Evolutionary conservation across 1,284 basidiomycete species (phyloP).

Genomic region (Gymnopus androsaceus): DNA sequence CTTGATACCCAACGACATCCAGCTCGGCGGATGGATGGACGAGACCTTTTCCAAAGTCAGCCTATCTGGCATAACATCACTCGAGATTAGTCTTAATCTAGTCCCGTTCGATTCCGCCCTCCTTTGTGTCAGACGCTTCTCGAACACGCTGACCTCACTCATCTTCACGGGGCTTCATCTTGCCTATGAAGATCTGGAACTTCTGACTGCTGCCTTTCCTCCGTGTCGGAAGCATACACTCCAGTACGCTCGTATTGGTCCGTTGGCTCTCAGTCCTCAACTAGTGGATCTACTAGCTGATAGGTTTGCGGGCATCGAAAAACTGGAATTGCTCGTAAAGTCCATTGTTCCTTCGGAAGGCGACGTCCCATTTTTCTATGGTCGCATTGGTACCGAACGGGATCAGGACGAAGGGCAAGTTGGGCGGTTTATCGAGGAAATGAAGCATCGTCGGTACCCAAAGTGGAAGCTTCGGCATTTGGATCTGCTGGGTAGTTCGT

Average conservation of each 20-base stretch:
- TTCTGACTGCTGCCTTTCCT: not conserved
- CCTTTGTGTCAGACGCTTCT: constrained; percentile 19
- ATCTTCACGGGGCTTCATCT: constrained; percentile 12
- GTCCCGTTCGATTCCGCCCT: constrained; percentile 6
- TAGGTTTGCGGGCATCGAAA: not conserved
- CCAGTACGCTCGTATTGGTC: constrained; percentile 6
- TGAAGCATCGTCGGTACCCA: constrained; percentile 10
- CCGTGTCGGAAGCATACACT: not conserved
- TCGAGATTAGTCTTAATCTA: constrained; percentile 8
- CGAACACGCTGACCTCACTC: constrained; percentile 6
- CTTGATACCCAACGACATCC: constrained; percentile 33
- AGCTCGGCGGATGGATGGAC: constrained; percentile 8
- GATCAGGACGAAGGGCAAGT: constrained; percentile 20
- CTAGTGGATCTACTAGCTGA: constrained; percentile 14
- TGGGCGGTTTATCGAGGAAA: constrained; percentile 15
- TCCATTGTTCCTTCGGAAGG: constrained; percentile 8
- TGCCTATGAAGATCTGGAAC: constrained; percentile 4
- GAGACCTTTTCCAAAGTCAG: constrained; percentile 6
- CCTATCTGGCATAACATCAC: not conserved
- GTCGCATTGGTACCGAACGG: constrained; percentile 15
- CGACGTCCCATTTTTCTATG: constrained; percentile 8
- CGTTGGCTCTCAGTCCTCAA: constrained; percentile 11
- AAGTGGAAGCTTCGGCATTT: constrained; percentile 13
- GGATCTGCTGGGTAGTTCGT: constrained; percentile 11
- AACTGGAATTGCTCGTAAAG: constrained; percentile 9